phyloP scores from a whole-genome alignment of 805 yeast genomes.

The Blastobotrys attinorum region DNA sequence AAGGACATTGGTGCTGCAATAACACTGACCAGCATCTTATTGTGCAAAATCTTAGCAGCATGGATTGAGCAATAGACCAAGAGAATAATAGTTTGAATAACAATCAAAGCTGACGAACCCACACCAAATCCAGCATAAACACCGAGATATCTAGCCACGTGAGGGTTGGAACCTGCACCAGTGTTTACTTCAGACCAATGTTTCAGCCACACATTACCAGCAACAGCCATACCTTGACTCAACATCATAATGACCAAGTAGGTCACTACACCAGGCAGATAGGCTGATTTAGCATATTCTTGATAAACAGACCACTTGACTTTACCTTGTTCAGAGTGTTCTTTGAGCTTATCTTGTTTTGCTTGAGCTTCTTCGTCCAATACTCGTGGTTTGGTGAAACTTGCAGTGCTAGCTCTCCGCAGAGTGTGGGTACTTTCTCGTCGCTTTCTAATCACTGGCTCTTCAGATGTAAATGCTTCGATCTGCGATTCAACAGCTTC shows the following conservation, averaged over 20 bases:
- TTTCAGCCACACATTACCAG: slow-evolving; percentile 85
- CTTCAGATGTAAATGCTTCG: slow-evolving; percentile 1
- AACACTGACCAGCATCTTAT: slow-evolving; percentile 63
- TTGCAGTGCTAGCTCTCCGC: slow-evolving; percentile 58
- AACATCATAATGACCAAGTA: slow-evolving; percentile 49
- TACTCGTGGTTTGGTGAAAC: slow-evolving; percentile 35
- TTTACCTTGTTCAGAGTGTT: slow-evolving; percentile 86
- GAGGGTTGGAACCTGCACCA: slow-evolving; percentile 58
- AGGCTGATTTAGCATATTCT: slow-evolving; percentile 84
- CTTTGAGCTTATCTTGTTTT: slow-evolving; percentile 35
- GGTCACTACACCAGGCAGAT: slow-evolving; percentile 51
- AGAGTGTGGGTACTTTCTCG: slow-evolving; percentile 26
- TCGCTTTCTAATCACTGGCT: slow-evolving; percentile 8
- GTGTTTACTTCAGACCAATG: slow-evolving; percentile 95
- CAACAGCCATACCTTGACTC: slow-evolving; percentile 54
- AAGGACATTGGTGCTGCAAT: slow-evolving; percentile 91
- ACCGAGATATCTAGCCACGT: slow-evolving; percentile 61
- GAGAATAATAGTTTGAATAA: slow-evolving; percentile 59
- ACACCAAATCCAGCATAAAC: slow-evolving; percentile 72
- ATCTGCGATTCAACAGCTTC: not conserved
- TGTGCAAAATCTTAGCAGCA: slow-evolving; percentile 67
- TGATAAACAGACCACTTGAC: slow-evolving; percentile 81
- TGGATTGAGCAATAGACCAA: slow-evolving; percentile 78
- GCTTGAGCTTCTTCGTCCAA: slow-evolving; percentile 22
- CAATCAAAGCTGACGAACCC: slow-evolving; percentile 48